Conservation (phyloP, 441 rosid species). For the Erodium trifolium region DNA sequence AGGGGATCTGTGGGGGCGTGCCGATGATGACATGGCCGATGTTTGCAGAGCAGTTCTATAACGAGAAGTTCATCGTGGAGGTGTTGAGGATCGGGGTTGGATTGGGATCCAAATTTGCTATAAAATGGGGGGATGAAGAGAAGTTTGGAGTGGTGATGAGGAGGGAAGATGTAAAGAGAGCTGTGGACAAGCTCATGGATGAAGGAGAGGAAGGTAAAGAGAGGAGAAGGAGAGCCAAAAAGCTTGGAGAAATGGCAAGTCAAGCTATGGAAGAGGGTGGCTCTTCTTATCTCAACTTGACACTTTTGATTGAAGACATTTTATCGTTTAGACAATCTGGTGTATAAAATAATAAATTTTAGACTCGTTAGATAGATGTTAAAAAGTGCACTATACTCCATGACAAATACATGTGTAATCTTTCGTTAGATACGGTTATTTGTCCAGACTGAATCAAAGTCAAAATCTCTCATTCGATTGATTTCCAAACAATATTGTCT, state of each 20-base stretch:
- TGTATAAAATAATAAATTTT: too few species aligned
- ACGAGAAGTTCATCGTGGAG: slow-evolving; percentile 28
- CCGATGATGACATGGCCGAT: slow-evolving; percentile 45
- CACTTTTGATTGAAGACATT: slow-evolving; percentile 32
- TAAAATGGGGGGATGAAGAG: slow-evolving; percentile 32
- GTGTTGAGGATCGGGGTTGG: slow-evolving; percentile 20
- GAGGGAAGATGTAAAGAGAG: slow-evolving; percentile 25
- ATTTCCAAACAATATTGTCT: too few species aligned
- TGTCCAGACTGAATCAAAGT: too few species aligned
- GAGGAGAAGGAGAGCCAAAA: slow-evolving; percentile 27
- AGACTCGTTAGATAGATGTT: too few species aligned
- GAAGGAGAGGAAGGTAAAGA: slow-evolving; percentile 25
- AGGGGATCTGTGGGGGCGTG: slow-evolving; percentile 23
- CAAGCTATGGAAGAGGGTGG: slow-evolving; percentile 38
- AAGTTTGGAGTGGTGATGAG: slow-evolving; percentile 25
- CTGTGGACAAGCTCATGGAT: slow-evolving; percentile 23
- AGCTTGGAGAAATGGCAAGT: slow-evolving; percentile 30
- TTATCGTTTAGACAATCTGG: neutral
- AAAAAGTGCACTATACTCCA: too few species aligned
- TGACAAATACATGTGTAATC: too few species aligned
- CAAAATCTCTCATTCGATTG: too few species aligned
- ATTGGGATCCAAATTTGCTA: slow-evolving; percentile 22
- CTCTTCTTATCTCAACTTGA: slow-evolving; percentile 38
- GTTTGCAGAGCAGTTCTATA: slow-evolving; percentile 34
- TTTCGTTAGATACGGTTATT: too few species aligned